Evolutionary conservation across 2,329 filamentous ascomycete genomes (phyloP).

Genomic region (Colletotrichum nymphaeae): DNA sequence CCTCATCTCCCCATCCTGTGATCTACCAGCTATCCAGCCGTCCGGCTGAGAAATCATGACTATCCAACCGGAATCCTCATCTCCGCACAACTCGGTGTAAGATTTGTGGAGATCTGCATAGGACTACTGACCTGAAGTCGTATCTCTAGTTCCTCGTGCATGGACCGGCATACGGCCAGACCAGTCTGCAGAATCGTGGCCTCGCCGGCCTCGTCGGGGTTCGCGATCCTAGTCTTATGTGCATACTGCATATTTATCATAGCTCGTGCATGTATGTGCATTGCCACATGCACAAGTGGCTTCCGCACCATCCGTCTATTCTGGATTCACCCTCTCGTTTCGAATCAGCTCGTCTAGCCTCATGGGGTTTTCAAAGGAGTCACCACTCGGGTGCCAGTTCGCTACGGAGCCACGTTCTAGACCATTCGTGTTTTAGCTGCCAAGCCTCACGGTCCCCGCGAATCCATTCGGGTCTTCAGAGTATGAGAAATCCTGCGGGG

Average conservation of each 20-base stretch:
- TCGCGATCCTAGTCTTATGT: not conserved
- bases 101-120: conserved; percentile 12
- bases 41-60: not conserved
- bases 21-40: conserved; percentile 1
- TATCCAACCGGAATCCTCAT: not conserved
- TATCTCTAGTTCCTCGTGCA: not conserved
- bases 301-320: not conserved
- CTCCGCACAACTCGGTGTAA: not conserved
- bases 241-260: not conserved
- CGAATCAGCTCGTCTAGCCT: not conserved
- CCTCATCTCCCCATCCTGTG: not conserved
- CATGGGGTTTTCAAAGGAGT: conserved; percentile 8
- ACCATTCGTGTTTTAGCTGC: not conserved
- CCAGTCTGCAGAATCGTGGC: not conserved
- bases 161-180: not conserved
- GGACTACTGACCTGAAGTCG: not conserved
- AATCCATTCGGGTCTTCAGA: not conserved
- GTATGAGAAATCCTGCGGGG: not conserved
- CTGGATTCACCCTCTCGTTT: not conserved
- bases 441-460: not conserved
- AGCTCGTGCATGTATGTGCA: conserved; percentile 4
- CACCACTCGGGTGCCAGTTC: not conserved
- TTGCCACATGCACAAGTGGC: conserved; percentile 1
- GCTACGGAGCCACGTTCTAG: conserved; percentile 9
- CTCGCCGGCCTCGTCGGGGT: not conserved